Evolutionary conservation across 2,329 filamentous ascomycete genomes (phyloP), one percentile per base, ranked within the genome.

Genomic region (Fusarium sp.): DNA sequence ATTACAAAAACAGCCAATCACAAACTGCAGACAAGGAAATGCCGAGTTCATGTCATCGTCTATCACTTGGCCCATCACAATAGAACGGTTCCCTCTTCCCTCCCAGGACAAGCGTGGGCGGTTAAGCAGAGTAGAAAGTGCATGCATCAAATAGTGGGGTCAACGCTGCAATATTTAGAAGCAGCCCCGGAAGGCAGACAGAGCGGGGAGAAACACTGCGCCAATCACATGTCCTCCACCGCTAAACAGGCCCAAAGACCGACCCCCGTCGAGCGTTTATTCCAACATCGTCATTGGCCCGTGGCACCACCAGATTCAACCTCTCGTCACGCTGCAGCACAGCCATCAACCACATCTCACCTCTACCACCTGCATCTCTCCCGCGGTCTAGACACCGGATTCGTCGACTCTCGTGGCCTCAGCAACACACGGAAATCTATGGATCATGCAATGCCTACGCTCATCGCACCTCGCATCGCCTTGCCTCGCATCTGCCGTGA

Each of bases 261-360:
- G 51, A 31, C 50, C 50, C 41, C 39, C 46, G 55, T 39, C 33
- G 45, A 64, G 72, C 72, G 72, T 73, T 70, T 74, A 74, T 72
- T 69, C 37, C 27, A 20, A 31, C 37, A 31, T n/a, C 40, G 25
- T 59, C 41, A 72, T 74, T 74, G 71, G 72, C 37, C 57, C 21
- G 70, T 73, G 58, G 43, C 68, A 73, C 63, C 59, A 43, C 64
- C 53, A 62, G 54, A 63, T 58, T 60, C 52, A 40, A 48, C 27
- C 43, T 56, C 37, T 68, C 72, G 57, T 73, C 72, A 71, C 72
- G 37, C 62, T 70, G 69, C 66, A 70, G 72, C 29, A 45, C 58
- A 37, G 49, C 40, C 42, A 43, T 50, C 51, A 62, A 69, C 61
- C 60, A 49, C 54, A 59, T 42, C 47, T 42, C 29, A 36, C 61